These are phyloP conservation scores for Quercus aquifolioides DNA, from an alignment of 306 rosid species.

Conservation along the genomic window DNA sequence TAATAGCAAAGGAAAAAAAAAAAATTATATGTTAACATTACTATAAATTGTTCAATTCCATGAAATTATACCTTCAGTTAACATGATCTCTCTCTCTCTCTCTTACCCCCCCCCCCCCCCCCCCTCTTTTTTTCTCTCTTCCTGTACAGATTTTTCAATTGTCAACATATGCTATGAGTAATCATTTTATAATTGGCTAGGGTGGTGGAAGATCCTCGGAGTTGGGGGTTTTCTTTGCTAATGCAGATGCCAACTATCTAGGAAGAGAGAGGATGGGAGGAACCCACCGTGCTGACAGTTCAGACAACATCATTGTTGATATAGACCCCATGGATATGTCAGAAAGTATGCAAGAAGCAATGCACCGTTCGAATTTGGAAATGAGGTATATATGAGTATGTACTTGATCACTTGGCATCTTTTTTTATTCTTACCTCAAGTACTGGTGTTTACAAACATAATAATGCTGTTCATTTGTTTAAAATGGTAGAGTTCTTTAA, in stretches of 20 bases:
- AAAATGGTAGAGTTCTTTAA: background rate
- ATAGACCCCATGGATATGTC: slow-evolving; percentile 95
- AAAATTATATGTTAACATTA: too few species aligned
- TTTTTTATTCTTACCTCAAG: background rate
- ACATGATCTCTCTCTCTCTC: too few species aligned
- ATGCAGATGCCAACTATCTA: slow-evolving; percentile 71
- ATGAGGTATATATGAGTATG: slow-evolving; percentile 68
- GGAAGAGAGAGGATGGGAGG: slow-evolving; percentile 62
- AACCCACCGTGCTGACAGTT: slow-evolving; percentile 37
- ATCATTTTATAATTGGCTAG: slow-evolving; percentile 46
- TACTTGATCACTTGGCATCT: slow-evolving; percentile 22
- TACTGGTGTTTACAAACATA: background rate
- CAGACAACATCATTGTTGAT: slow-evolving; percentile 41
- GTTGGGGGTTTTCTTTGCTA: slow-evolving; percentile 82
- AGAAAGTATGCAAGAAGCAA: slow-evolving; percentile 98
- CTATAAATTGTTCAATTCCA: background rate
- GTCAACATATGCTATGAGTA: background rate
- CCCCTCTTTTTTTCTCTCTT: rapidly evolving
- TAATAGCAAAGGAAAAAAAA: too few species aligned
- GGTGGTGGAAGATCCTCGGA: slow-evolving; percentile 75
- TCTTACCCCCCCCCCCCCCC: too few species aligned
- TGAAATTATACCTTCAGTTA: background rate
- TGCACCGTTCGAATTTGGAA: slow-evolving; percentile 96
- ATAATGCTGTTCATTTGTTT: background rate
- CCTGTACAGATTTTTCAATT: background rate